These are phyloP conservation scores for Williopsis jadinii DNA, from an alignment of 1,139 yeast genomes.

Conservation along the genomic window DNA sequence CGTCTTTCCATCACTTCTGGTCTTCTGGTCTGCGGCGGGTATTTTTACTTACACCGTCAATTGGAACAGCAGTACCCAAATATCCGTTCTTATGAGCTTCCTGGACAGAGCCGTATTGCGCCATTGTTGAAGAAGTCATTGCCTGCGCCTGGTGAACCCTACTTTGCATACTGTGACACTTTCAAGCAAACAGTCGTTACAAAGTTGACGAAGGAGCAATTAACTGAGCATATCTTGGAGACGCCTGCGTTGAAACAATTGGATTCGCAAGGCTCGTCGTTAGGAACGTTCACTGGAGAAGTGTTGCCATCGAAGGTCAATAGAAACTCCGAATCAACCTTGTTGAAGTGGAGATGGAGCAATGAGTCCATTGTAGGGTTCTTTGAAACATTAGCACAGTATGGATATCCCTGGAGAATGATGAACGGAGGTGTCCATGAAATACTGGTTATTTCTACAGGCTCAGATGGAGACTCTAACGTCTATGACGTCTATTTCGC, in stretches of 20 bases:
- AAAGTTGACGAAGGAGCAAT: not conserved
- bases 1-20: not conserved
- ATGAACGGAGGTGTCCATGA: conserved; percentile 21
- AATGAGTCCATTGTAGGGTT: conserved; percentile 2
- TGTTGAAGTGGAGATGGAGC: conserved; percentile 6
- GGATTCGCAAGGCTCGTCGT: not conserved
- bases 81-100: conserved; percentile 14
- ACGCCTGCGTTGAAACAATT: conserved; percentile 3
- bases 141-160: not conserved
- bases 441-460: conserved; percentile 7
- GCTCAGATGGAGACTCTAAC: not conserved
- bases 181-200: conserved; percentile 11
- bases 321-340: conserved; percentile 1
- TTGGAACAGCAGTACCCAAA: conserved; percentile 13
- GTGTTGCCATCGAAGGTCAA: not conserved
- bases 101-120: conserved; percentile 9
- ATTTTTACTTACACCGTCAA: conserved; percentile 11
- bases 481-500: conserved; percentile 16
- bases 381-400: conserved; percentile 14
- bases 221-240: not conserved
- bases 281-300: conserved; percentile 1
- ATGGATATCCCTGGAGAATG: conserved; percentile 22
- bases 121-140: conserved; percentile 6
- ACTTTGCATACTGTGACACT: conserved; percentile 16
- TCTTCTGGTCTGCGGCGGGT: conserved; percentile 8